Evolutionary conservation across 2,329 filamentous ascomycete species (phyloP).

Genomic region (Parasarocladium wereldwijsianum): DNA sequence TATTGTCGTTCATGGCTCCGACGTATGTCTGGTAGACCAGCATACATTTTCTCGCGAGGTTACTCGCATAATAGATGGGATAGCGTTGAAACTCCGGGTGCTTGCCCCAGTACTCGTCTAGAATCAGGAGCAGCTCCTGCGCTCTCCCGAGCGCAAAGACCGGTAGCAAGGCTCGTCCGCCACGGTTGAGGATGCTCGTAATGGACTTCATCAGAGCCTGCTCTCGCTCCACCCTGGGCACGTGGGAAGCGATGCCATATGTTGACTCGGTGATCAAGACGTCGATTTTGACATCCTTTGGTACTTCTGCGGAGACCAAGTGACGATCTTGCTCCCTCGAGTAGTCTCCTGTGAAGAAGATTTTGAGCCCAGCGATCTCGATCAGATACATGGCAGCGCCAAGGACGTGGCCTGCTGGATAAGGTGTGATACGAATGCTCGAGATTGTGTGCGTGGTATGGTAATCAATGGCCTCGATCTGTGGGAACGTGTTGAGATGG

Average conservation of each 20-base stretch:
- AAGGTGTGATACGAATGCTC: conserved; percentile 91
- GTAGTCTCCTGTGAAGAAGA: conserved; percentile 96
- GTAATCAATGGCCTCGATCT: conserved; percentile 96
- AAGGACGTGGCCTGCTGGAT: conserved; percentile 93
- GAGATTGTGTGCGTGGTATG: conserved; percentile 96
- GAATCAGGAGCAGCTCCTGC: conserved; percentile 83
- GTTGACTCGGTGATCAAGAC: conserved; percentile 96
- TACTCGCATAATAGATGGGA: conserved; percentile 95
- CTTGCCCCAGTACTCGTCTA: conserved; percentile 93
- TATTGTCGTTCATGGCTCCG: conserved; percentile 97
- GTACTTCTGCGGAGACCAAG: conserved; percentile 84
- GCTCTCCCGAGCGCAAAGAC: conserved; percentile 90
- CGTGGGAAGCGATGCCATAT: conserved; percentile 88
- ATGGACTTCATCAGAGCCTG: conserved; percentile 92
- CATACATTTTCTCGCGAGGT: conserved; percentile 93
- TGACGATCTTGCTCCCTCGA: conserved; percentile 91
- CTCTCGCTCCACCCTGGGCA: conserved; percentile 80
- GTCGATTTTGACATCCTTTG: conserved; percentile 79
- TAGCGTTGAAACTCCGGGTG: conserved; percentile 79
- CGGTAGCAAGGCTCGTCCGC: conserved; percentile 83
- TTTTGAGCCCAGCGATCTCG: conserved; percentile 91
- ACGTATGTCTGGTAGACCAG: conserved; percentile 97
- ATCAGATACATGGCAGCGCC: conserved; percentile 97
- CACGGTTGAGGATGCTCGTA: conserved; percentile 77
- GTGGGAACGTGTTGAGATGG: conserved; percentile 80